A percentile compares a stretch with the other conserved stretches of the same genome.
These are phyloP conservation scores for Ustilago xerochloae DNA, from an alignment of 1,284 basidiomycete genomes.

Conservation along the genomic window DNA sequence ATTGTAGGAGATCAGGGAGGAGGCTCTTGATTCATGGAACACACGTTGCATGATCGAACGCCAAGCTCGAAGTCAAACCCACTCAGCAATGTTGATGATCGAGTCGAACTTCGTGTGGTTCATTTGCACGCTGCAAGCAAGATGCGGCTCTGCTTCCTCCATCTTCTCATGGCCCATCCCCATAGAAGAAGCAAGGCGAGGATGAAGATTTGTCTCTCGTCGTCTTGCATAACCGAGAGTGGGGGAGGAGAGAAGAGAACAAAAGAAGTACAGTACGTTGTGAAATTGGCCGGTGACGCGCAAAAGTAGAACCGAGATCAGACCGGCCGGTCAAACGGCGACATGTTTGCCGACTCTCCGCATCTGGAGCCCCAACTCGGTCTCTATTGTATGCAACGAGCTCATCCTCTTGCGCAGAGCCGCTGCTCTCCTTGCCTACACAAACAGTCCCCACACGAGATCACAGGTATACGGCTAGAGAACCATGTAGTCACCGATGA, in stretches of 20 bases:
- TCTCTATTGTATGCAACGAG: background rate
- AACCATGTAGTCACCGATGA: background rate
- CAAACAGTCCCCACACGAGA: background rate
- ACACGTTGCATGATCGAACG: no score
- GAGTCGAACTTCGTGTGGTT: no score
- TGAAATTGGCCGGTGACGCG: background rate
- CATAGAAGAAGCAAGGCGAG: no score
- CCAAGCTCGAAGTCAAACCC: no score
- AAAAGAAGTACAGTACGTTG: no score
- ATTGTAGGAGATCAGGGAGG: no score
- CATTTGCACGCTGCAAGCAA: no score
- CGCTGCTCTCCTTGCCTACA: background rate
- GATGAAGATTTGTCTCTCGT: no score
- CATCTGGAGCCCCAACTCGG: background rate
- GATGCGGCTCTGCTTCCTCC: no score
- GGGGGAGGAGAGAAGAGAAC: background rate
- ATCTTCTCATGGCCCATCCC: no score
- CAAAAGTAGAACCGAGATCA: background rate
- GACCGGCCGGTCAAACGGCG: background rate
- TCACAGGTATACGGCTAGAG: background rate
- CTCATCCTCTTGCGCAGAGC: background rate
- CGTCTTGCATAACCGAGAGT: background rate
- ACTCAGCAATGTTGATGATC: no score
- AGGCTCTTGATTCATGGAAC: no score
- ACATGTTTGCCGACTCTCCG: background rate